A percentile compares a stretch with the other conserved stretches of the same genome.
Conservation (phyloP, 2,329 filamentous ascomycete genomes). For the Penicillium sp. region DNA sequence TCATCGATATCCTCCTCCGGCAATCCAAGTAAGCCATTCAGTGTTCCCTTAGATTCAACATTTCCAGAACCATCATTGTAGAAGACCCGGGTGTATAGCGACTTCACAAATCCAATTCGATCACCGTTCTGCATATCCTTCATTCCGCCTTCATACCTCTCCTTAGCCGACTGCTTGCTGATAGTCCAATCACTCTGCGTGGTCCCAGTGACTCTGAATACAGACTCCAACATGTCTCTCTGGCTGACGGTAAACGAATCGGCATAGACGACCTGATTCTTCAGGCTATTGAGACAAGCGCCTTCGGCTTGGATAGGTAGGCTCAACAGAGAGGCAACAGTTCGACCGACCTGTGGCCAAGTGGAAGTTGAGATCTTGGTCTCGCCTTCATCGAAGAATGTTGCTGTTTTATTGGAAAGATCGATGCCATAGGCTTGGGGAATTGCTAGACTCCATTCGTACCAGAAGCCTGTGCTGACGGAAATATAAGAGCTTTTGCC, state of each 20-base stretch:
- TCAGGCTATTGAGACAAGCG: constrained; percentile 15
- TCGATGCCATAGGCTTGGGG: constrained; percentile 45
- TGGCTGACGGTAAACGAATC: constrained; percentile 24
- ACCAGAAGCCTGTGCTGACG: constrained; percentile 47
- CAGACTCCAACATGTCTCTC: constrained; percentile 28
- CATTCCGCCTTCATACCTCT: constrained; percentile 51
- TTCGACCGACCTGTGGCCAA: constrained; percentile 40
- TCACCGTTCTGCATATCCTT: constrained; percentile 47
- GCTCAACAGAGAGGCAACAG: constrained; percentile 50
- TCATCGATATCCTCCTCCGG: constrained; percentile 61
- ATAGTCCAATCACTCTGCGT: constrained; percentile 46
- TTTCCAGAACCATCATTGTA: constrained; percentile 44
- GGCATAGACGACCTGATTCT: constrained; percentile 17
- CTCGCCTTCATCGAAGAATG: constrained; percentile 55
- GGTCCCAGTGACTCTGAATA: constrained; percentile 26
- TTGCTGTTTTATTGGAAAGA: constrained; percentile 38
- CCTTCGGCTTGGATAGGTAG: constrained; percentile 27
- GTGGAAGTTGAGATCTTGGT: constrained; percentile 52
- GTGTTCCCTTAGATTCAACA: constrained; percentile 36
- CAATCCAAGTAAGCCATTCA: constrained; percentile 57
- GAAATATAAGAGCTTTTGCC: constrained; percentile 15
- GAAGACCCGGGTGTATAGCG: constrained; percentile 60
- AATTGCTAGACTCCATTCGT: constrained; percentile 46
- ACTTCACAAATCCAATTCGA: constrained; percentile 44
- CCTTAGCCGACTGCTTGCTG: constrained; percentile 44